Base-by-base conservation (phyloP, 108 stramenopile genomes). In the Nannochloropsis salina region DNA sequence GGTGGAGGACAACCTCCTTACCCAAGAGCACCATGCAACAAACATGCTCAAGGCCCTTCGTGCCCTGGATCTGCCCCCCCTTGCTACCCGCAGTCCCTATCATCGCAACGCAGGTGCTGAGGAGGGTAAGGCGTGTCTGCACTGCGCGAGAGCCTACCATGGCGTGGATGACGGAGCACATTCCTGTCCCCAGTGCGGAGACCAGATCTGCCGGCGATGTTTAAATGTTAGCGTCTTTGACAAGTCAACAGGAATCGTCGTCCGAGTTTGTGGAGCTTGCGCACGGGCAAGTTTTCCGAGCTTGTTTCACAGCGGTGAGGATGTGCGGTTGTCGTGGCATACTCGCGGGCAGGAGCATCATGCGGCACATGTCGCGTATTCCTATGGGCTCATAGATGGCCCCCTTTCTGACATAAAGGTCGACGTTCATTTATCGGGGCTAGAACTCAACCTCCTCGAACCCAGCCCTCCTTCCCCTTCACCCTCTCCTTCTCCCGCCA, bases 141-240 rank as follows among this genome's bases (percentile, higher is more conserved):
- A 74, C 61, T 74, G 61, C n/a, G 61, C 61, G 20, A 15, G 61
- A n/a, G 61, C n/a, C 61, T 74, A 2, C n/a, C 15, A 74, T 2
- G 61, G 61, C 20, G 61, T 74, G 61, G 61, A 74, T 15, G 61
- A 74, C 61, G 61, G 61, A n/a, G 61, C 61, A n/a, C 61, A 74
- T 74, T 2, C 61, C 8, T 74, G 61, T 2, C 61, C 61, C n/a
- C 61, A 74, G 61, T 74, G 61, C n/a, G 61, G 61, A 15, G 61
- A 74, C 6, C 61, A n/a, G 15, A n/a, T 74, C n/a, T 74, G 61
- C 3, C 61, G 61, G 20, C 61, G 61, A 74, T 74, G 61, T 74
- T 74, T 74, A n/a, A 74, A n/a, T 74, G 61, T 74, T 15, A 74
- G 61, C n/a, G 61, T 74, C 61, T 74, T 74, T n/a, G 61, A 74